Base-by-base conservation (phyloP, 192 early-diverging fungal species). In the Diversispora epigaea region DNA sequence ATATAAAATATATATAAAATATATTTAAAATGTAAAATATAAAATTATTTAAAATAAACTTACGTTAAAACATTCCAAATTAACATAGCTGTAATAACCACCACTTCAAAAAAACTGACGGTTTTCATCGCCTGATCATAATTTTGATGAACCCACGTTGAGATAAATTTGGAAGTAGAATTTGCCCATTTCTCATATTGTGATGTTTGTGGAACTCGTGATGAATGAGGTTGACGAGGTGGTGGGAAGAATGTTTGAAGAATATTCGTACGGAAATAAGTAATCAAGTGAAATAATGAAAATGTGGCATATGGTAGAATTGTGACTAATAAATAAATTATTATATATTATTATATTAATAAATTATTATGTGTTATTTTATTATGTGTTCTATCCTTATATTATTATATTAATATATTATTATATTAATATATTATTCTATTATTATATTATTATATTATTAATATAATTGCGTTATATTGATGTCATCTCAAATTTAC, bases 271-370 rank as follows among this genome's bases (percentile, higher is more conserved):
- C 92, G 86, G 40, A 86, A 68, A 78, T 91, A 94, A 73, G 86
- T 89, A 68, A 92, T 78, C 3, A 86, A 82, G 75, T 94, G 91
- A 79, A 94, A 92, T 65, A 91, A 70, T 6, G 93, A 92, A 71
- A 93, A 94, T 63, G 86, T 87, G 8, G 77, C 82, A 55, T 88
- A 93, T 8, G 93, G 93, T 66, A 94, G 80, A 68, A 93, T 81
- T n/a, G 90, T 85, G n/a, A 89, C 91, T 92, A 44, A 63, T 43
- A 52, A 73, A 76, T n/a, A 41, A 65, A 56, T 21, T 57, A 81
- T 39, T 47, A 76, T 41, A 57, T 9, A 47, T 21, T 63, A 57
- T 21, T 3, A 19, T 44, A 10, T 10, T 47, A 54, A 56, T 32
- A 21, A 61, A 57, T 25, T 32, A 40, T 10, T 44, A 50, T 49